phyloP scores from a whole-genome alignment of 1,284 basidiomycete genomes.

The Agaricales sp. region DNA sequence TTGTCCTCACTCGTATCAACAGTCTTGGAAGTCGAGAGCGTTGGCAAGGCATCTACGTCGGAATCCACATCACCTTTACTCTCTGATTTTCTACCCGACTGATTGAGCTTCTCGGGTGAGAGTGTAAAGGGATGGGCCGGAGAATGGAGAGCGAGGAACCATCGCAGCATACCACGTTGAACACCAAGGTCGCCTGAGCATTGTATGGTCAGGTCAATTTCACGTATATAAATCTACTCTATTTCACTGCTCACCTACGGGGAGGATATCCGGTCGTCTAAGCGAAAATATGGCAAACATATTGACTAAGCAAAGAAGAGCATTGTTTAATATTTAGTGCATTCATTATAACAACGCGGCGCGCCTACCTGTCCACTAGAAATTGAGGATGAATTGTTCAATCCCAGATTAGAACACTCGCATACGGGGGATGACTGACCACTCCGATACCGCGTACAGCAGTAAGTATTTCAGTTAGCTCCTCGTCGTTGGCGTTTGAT shows the following conservation, averaged over 20 bases:
- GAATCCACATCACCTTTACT: conserved; percentile 9
- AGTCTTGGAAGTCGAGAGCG: background rate
- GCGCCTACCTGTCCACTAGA: conserved; percentile 16
- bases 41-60: conserved; percentile 9
- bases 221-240: too few relatives aligned
- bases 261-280: conserved; percentile 73
- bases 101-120: conserved; percentile 40
- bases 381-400: background rate
- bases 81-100: conserved; percentile 3
- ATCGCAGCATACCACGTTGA: conserved; percentile 68
- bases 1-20: background rate
- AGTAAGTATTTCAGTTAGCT: conserved; percentile 65
- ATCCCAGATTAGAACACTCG: background rate
- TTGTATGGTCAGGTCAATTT: background rate
- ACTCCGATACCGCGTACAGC: conserved; percentile 73
- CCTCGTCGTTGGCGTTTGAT: conserved; percentile 60
- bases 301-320: conserved; percentile 38
- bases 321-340: too few relatives aligned
- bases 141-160: conserved; percentile 63
- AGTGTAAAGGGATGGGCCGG: conserved; percentile 36
- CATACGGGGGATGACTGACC: conserved; percentile 22
- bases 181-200: conserved; percentile 68
- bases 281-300: conserved; percentile 90
- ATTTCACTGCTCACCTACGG: conserved; percentile 62
- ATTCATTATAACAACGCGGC: too few relatives aligned